Conservation (phyloP, 1,139 yeast genomes). For the Sugiyamaella castrensis region DNA sequence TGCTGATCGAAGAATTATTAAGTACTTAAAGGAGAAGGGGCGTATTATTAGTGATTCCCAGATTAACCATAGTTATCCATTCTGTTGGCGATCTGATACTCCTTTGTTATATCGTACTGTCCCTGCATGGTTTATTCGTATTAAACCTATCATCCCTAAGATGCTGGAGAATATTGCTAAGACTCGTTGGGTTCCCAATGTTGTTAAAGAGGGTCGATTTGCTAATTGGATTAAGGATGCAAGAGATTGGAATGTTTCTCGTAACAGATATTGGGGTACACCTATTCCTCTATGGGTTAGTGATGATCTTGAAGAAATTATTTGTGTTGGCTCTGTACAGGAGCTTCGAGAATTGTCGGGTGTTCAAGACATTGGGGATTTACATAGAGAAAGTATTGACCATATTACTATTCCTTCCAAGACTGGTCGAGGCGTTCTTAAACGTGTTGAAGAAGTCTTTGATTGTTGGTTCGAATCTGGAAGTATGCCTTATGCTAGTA, state of each 20-base stretch:
- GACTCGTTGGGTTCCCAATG: constrained; percentile 93
- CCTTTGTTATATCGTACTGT: constrained; percentile 94
- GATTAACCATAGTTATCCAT: constrained; percentile 93
- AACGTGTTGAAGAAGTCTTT: constrained; percentile 94
- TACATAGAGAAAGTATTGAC: constrained; percentile 93
- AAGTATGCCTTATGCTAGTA: constrained; percentile 97
- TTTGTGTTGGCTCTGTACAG: constrained; percentile 86
- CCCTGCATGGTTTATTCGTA: constrained; percentile 98
- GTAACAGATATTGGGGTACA: constrained; percentile 99
- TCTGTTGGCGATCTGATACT: constrained; percentile 99
- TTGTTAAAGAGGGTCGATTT: constrained; percentile 90
- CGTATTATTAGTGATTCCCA: constrained; percentile 74
- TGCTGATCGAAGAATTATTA: constrained; percentile 89
- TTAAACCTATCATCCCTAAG: constrained; percentile 79
- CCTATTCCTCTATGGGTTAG: constrained; percentile 98
- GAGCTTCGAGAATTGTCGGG: constrained; percentile 87
- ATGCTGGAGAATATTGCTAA: constrained; percentile 82
- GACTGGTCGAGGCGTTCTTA: constrained; percentile 80
- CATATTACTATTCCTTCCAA: constrained; percentile 91
- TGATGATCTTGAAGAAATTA: constrained; percentile 88
- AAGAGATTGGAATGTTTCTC: constrained; percentile 97
- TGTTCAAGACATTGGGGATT: constrained; percentile 71
- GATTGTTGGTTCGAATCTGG: constrained; percentile 99
- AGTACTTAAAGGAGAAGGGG: constrained; percentile 73
- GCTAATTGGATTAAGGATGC: constrained; percentile 98